Conservation (phyloP, 2,329 filamentous ascomycete genomes). For the Trichoderma sp. region DNA sequence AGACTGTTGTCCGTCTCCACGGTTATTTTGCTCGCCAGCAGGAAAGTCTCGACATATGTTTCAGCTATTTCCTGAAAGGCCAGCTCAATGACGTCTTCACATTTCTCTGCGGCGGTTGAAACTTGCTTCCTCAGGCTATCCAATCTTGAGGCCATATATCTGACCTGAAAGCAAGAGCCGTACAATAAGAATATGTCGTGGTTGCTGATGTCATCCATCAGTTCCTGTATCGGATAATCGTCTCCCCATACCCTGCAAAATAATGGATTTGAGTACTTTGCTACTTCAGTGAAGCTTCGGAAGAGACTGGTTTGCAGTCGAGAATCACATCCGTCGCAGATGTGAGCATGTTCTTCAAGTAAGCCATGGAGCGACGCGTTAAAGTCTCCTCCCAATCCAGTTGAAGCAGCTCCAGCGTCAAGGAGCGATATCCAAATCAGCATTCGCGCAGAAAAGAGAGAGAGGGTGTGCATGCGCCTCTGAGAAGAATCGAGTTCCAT, state of each 20-base stretch:
- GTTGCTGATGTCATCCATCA: neutral
- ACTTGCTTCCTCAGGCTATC: neutral
- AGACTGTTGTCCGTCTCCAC: neutral
- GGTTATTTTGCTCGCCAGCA: neutral
- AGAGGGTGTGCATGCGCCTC: neutral
- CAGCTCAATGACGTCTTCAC: neutral
- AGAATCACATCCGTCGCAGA: neutral
- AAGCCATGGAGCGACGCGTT: neutral
- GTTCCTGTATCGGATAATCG: neutral
- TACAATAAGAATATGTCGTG: neutral
- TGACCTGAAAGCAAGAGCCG: neutral
- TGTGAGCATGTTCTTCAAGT: neutral
- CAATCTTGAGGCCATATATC: neutral
- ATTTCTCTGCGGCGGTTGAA: neutral
- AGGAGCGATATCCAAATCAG: neutral
- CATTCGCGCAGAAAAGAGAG: neutral
- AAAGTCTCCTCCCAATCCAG: neutral
- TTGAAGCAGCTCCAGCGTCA: neutral
- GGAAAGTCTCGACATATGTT: neutral
- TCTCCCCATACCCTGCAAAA: neutral
- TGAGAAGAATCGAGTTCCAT: neutral
- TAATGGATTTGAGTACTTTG: neutral
- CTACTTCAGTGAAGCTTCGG: neutral
- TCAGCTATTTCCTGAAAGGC: neutral
- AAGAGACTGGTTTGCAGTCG: neutral